Percentiles rank a stretch among this genome's conserved stretches.
These are phyloP conservation scores for Oxyria digyna DNA, from an alignment of 148 eudicot genomes.

Conservation along the genomic window DNA sequence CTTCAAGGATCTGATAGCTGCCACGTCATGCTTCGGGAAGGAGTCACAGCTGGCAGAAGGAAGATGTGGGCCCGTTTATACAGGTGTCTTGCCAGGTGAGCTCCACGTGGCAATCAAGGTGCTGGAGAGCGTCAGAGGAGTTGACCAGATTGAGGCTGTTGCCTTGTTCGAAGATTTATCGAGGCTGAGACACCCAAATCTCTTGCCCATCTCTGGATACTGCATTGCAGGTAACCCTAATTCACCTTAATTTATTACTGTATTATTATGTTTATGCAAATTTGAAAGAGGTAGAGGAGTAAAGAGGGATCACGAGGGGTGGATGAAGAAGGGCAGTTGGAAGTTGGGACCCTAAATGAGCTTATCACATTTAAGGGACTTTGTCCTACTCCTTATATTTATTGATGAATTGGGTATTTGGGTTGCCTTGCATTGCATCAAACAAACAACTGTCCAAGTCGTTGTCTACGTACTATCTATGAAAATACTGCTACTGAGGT, in stretches of 20 bases:
- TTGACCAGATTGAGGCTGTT: conserved; percentile 36
- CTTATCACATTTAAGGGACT: background rate
- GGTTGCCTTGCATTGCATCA: too few relatives aligned
- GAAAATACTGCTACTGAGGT: too few relatives aligned
- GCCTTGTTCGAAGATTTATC: conserved; percentile 60
- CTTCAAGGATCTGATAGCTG: conserved; percentile 78
- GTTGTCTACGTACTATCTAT: too few relatives aligned
- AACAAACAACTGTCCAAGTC: too few relatives aligned
- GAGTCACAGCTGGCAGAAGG: conserved; percentile 78
- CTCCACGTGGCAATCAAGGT: conserved; percentile 96
- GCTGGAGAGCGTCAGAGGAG: conserved; percentile 42
- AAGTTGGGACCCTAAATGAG: background rate
- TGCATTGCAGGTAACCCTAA: conserved; percentile 75
- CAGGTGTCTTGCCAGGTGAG: conserved; percentile 78
- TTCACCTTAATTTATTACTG: too few relatives aligned
- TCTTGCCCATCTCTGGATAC: conserved; percentile 80
- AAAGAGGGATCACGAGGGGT: background rate
- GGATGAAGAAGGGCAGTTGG: background rate
- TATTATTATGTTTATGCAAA: too few relatives aligned
- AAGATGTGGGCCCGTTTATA: conserved; percentile 72
- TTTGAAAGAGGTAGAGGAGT: background rate
- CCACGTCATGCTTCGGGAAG: conserved; percentile 83
- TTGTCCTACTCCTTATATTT: background rate
- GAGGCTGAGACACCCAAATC: conserved; percentile 57
- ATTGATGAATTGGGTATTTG: too few relatives aligned